These are phyloP conservation scores for Withania somnifera DNA, from an alignment of 305 asterid species.

Conservation along the genomic window DNA sequence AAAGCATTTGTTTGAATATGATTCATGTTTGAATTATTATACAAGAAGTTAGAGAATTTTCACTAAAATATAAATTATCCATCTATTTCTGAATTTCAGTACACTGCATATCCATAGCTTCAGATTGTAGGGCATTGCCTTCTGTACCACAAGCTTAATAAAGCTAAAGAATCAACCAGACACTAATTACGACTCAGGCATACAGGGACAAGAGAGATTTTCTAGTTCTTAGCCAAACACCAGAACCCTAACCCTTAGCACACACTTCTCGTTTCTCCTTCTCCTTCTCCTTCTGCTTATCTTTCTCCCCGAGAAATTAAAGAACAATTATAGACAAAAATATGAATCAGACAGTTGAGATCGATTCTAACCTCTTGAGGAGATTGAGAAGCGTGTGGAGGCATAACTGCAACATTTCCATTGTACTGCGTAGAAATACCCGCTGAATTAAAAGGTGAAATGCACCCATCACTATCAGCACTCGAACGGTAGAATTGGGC, in stretches of 20 bases:
- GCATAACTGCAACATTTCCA: slow-evolving; percentile 50
- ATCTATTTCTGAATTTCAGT: background rate
- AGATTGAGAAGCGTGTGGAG: slow-evolving; percentile 62
- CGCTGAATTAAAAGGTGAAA: slow-evolving; percentile 61
- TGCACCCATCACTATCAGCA: slow-evolving; percentile 71
- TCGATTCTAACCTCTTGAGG: slow-evolving; percentile 65
- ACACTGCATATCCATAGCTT: background rate
- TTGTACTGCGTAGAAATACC: slow-evolving; percentile 57
- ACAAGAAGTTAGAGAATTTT: background rate
- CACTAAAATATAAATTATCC: background rate
- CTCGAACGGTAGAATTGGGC: slow-evolving; percentile 66
- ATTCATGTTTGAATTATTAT: background rate
- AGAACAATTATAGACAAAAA: background rate
- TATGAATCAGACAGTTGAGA: background rate
- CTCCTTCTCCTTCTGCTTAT: background rate
- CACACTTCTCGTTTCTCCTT: background rate
- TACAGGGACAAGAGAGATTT: background rate
- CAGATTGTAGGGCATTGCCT: background rate
- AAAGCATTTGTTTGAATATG: background rate
- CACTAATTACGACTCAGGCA: background rate
- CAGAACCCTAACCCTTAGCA: background rate
- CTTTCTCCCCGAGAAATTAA: background rate
- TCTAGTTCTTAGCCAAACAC: background rate
- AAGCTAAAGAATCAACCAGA: background rate
- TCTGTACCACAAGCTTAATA: background rate